Evolutionary conservation across 345 rosid species (phyloP).

Genomic region (Eucalyptus cloeziana): DNA sequence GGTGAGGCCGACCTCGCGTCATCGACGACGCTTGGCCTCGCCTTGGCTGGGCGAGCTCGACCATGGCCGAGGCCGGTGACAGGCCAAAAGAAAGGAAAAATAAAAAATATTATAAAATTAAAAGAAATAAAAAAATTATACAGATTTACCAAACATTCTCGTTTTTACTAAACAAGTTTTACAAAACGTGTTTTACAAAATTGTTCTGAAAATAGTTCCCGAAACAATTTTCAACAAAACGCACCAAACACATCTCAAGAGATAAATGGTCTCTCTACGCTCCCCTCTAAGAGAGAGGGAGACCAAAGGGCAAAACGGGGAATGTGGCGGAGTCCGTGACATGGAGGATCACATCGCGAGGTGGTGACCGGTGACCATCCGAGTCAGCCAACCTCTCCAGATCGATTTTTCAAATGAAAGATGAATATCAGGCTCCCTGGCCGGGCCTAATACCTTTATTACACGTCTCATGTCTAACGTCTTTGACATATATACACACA

Average conservation of each 20-base stretch:
- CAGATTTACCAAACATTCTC: too few relatives aligned
- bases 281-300: not conserved
- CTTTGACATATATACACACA: not conserved
- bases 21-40: accelerated
- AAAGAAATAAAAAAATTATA: too few relatives aligned
- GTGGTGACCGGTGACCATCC: not conserved
- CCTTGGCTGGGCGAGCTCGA: too few relatives aligned
- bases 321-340: not conserved
- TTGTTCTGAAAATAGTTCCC: accelerated
- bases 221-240: too few relatives aligned
- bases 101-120: too few relatives aligned
- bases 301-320: not conserved
- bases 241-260: accelerated
- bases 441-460: not conserved
- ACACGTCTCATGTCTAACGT: too few relatives aligned
- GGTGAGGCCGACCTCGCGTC: too few relatives aligned
- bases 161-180: too few relatives aligned
- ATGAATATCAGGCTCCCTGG: too few relatives aligned
- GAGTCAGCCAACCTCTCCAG: not conserved
- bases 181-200: too few relatives aligned
- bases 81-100: too few relatives aligned
- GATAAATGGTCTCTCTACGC: not conserved
- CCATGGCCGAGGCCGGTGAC: too few relatives aligned
- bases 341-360: not conserved
- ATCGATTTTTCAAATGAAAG: not conserved